phyloP scores from a whole-genome alignment of 2,329 filamentous ascomycete genomes.

The Colletotrichum spaethianum region DNA sequence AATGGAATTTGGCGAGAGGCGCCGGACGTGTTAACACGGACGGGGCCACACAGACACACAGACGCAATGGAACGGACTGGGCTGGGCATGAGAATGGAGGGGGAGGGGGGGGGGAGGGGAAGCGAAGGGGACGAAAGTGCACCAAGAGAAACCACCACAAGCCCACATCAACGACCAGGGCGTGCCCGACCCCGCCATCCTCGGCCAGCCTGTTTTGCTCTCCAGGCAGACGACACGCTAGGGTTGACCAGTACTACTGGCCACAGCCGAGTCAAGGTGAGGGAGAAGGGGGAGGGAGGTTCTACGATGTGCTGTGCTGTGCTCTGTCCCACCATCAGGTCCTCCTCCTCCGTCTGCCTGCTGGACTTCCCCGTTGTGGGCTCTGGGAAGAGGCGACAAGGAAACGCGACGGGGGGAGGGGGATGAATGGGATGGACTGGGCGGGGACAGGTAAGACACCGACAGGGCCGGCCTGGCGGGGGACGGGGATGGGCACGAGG shows the following conservation, averaged over 20 bases:
- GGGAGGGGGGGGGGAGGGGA: background rate
- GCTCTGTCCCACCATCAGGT: background rate
- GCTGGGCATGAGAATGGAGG: background rate
- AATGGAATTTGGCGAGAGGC: slow-evolving; percentile 26
- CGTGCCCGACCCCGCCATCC: slow-evolving; percentile 23
- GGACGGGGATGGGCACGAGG: slow-evolving; percentile 6
- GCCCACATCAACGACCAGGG: slow-evolving; percentile 11
- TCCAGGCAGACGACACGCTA: slow-evolving; percentile 2
- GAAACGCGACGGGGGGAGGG: background rate
- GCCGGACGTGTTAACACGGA: background rate
- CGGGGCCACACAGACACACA: slow-evolving; percentile 24
- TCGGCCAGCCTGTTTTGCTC: slow-evolving; percentile 7
- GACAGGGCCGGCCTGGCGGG: slow-evolving; percentile 16
- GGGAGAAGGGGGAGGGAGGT: background rate
- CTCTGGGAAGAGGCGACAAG: background rate
- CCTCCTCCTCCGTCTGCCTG: background rate
- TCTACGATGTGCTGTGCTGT: background rate
- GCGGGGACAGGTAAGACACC: slow-evolving; percentile 5
- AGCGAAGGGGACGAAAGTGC: slow-evolving; percentile 1
- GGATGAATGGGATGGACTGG: background rate
- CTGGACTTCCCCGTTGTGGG: background rate
- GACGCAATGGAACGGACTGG: slow-evolving; percentile 8
- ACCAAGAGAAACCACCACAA: slow-evolving; percentile 4
- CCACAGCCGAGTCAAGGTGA: background rate
- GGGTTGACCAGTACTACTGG: background rate